These are phyloP conservation scores for Tricholoma sp. DNA, from an alignment of 768 basidiomycete genomes.

Conservation along the genomic window DNA sequence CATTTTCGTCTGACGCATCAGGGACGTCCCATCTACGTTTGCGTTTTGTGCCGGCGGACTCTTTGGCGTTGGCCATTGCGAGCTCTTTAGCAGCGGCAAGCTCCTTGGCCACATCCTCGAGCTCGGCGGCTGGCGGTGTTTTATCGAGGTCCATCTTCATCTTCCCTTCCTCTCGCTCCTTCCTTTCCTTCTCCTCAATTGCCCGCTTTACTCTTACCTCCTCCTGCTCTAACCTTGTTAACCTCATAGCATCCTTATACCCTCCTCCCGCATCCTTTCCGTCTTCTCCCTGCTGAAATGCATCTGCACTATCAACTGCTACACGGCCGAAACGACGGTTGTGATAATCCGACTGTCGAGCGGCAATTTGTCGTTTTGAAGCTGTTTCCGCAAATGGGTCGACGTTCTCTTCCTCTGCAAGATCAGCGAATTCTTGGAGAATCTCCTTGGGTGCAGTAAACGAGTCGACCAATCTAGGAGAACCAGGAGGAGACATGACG, in stretches of 20 bases:
- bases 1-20: conserved; percentile 59
- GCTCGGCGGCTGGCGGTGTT: conserved; percentile 81
- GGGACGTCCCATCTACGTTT: conserved; percentile 80
- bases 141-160: conserved; percentile 87
- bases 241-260: conserved; percentile 95
- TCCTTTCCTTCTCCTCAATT: conserved; percentile 85
- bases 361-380: conserved; percentile 87
- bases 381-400: conserved; percentile 93
- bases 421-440: conserved; percentile 87
- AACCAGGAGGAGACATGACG: conserved; percentile 55
- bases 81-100: conserved; percentile 51
- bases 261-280: conserved; percentile 74
- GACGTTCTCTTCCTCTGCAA: conserved; percentile 90
- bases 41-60: conserved; percentile 51
- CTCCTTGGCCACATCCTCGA: conserved; percentile 68
- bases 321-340: conserved; percentile 84
- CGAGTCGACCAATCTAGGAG: conserved; percentile 79
- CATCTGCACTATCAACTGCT: conserved; percentile 76
- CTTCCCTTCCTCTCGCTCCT: conserved; percentile 64
- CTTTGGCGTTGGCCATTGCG: conserved; percentile 26
- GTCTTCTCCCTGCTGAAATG: conserved; percentile 63
- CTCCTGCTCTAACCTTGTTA: conserved; percentile 88
- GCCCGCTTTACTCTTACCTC: conserved; percentile 77
- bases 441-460: conserved; percentile 93
- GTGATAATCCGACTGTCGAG: conserved; percentile 93